Base-by-base conservation (phyloP, 2,329 filamentous ascomycete genomes). In the Stachybotrys chartarum region DNA sequence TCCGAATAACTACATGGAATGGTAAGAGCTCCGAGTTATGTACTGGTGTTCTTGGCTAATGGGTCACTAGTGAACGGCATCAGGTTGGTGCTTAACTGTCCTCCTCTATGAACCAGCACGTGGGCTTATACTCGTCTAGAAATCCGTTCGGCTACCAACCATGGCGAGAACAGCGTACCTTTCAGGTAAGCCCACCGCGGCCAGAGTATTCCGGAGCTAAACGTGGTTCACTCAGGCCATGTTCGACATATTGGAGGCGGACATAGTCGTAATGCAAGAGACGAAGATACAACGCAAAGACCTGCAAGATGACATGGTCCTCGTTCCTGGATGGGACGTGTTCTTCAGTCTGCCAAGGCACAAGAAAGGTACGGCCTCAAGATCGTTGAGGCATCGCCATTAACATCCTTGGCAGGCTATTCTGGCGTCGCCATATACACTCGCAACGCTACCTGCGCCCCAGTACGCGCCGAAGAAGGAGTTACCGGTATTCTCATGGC, bases 341-440 rank as follows among this genome's bases (percentile, higher is more conserved):
- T 96, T 87, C 72, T 97, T 97, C 73, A 97, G 91, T 68, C 77
- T 99, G 30, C 94, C 94, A 0, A 91, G 87, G 68, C 81, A 95
- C 67, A 97, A 97, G 71, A 97, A 97, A 78, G 93, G 91, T 87
- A 73, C 31, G 60, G 51, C n/a, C 17, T 16, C 44, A 5, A 24
- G 11, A 7, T 30, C 8, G 11, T 3, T 8, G 11, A 24, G 24
- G 32, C 45, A 7, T 42, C 35, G 8, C 24, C 16, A 35, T 59
- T 59, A 55, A 30, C 48, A 56, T 51, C 18, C 4, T n/a, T 10
- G 1, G 14, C 54, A 96, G 91, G 94, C 30, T 99, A 97, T 68
- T 96, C 93, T 30, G 94, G 94, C 2, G 93, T 99, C 2, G 94
- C 88, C 4, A 91, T 99, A 42, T 99, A 97, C 72, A 97, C 92